Evolutionary conservation across 768 basidiomycete species (phyloP).

Genomic region (Psilocybe tampanensis): DNA sequence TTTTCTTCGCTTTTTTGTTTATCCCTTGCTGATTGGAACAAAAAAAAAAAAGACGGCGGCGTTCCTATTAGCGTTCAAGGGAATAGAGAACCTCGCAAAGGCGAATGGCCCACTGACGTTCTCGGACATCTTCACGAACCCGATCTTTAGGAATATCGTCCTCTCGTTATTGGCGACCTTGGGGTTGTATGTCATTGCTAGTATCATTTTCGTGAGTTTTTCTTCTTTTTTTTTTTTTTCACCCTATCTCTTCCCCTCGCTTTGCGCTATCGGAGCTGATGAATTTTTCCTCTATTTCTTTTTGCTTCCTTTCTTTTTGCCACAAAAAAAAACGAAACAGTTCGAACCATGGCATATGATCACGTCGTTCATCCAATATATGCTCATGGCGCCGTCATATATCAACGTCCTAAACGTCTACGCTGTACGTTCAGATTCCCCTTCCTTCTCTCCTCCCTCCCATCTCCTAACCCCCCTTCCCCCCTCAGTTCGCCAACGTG

Average conservation of each 20-base stretch:
- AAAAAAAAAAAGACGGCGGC: constrained; percentile 58
- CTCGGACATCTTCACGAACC: constrained; percentile 71
- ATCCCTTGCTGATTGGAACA: not conserved
- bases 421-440: constrained; percentile 57
- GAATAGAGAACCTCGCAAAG: constrained; percentile 61
- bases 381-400: constrained; percentile 91
- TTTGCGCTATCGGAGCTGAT: constrained; percentile 28
- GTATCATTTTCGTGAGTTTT: constrained; percentile 80
- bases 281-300: too few species aligned
- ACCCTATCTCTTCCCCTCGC: not conserved
- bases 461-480: not conserved
- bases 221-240: not conserved
- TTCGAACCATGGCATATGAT: constrained; percentile 99
- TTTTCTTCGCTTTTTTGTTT: constrained; percentile 1
- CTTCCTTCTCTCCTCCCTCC: not conserved
- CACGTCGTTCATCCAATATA: constrained; percentile 92
- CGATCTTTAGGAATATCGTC: constrained; percentile 85
- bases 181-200: constrained; percentile 85
- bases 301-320: too few species aligned
- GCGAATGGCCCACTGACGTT: constrained; percentile 49
- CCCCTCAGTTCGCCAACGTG: constrained; percentile 76
- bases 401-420: constrained; percentile 94
- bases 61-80: constrained; percentile 83
- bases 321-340: constrained; percentile 25
- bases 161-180: constrained; percentile 85